Conservation (phyloP, 768 basidiomycete genomes). For the Pleurotus salmoneostramineus region DNA sequence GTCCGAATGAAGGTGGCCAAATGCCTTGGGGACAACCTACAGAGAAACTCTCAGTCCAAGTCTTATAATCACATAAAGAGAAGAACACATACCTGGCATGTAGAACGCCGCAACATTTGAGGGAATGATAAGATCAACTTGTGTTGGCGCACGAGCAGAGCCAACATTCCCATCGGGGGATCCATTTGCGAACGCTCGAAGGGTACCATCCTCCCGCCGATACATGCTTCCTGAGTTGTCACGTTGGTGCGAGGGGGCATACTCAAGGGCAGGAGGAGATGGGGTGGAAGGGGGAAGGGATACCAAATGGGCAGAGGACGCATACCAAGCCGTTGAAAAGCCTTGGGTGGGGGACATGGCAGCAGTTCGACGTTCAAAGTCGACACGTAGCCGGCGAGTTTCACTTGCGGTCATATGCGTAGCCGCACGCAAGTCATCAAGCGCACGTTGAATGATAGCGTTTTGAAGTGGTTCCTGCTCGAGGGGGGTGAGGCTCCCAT, state of each 20-base stretch:
- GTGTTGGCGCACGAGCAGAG: slow-evolving; percentile 1
- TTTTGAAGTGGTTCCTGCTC: slow-evolving; percentile 18
- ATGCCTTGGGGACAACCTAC: slow-evolving; percentile 10
- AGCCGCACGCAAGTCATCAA: slow-evolving; percentile 15
- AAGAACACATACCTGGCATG: slow-evolving; percentile 11
- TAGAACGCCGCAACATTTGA: slow-evolving; percentile 15
- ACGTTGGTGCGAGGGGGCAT: background rate
- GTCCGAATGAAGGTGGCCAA: slow-evolving; percentile 18
- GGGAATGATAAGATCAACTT: slow-evolving; percentile 21
- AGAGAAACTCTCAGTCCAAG: background rate
- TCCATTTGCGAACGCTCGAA: slow-evolving; percentile 9
- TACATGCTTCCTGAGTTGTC: slow-evolving; percentile 2
- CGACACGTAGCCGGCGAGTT: background rate
- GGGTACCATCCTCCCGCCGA: background rate
- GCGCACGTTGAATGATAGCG: slow-evolving; percentile 10
- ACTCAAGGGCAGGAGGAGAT: background rate
- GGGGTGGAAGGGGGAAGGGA: background rate
- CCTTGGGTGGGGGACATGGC: slow-evolving; percentile 16
- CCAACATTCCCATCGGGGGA: slow-evolving; percentile 1
- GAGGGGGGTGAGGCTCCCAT: slow-evolving; percentile 15
- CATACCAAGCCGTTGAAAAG: slow-evolving; percentile 8
- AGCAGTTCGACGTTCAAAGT: slow-evolving; percentile 12
- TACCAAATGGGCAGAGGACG: background rate
- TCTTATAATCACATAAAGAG: no score
- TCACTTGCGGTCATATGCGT: background rate